Evolutionary conservation across 805 yeast genomes (phyloP), one percentile per base, ranked within the genome.

Genomic region (Hyphopichia homilentoma): DNA sequence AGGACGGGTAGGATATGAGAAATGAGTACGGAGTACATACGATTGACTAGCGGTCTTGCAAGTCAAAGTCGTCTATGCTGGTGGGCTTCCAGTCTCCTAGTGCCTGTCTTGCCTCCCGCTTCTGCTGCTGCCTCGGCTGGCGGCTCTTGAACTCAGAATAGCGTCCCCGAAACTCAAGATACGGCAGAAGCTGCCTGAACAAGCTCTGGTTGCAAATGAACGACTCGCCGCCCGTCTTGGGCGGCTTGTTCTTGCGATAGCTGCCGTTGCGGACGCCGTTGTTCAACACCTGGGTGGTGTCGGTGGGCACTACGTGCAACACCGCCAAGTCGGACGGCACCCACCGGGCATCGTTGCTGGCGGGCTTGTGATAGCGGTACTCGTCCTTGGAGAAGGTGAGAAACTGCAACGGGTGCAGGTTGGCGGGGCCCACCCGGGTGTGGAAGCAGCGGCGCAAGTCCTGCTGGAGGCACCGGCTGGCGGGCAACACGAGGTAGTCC

Each of bases 211-310:
- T 60, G 35, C 73, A 65, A 4, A 71, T 28, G 6, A 45, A 16
- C 27, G 74, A 65, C 18, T 61, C 67, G 5, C 78, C 77, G 11
- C 68, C 62, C 12, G 46, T 49, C 23, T 67, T 54, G 1, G 79
- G 62, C 0, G 68, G 66, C 29, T 56, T 59, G 23, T 57, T 68
- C 41, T 75, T 78, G 1, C 66, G 39, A 34, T 52, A 65, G 14
- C 68, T 65, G 0, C 90, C 89, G 40, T 77, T 77, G 38, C 69
- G 75, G 4, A 80, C 74, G 0, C 86, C 87, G 42, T 73, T 73
- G 25, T 74, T 65, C 8, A 81, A 53, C 1, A 73, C 64, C 37
- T 75, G 71, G 1, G 47, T 32, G 8, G 41, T 34, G 5, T 48
- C 41, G 2, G 40, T 34, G 6, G 52, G 50, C 2, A 40, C 42